phyloP scores from a whole-genome alignment of 768 basidiomycete species.

The Exidia glandulosa region DNA sequence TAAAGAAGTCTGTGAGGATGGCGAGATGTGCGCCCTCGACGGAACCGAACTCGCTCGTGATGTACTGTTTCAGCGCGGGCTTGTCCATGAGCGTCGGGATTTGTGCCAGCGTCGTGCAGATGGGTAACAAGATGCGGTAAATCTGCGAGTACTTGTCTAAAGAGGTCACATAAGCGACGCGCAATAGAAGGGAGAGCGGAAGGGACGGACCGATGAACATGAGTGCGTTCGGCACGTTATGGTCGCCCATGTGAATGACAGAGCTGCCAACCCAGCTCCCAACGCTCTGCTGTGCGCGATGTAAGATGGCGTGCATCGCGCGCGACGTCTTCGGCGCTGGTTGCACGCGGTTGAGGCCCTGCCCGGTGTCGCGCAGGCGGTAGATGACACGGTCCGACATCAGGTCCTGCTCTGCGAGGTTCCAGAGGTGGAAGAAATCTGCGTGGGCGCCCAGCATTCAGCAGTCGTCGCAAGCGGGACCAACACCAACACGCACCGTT shows the following conservation, averaged over 20 bases:
- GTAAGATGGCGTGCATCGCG: conserved; percentile 80
- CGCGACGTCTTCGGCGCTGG: conserved; percentile 80
- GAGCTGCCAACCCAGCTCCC: conserved; percentile 80
- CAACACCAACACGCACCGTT: conserved; percentile 40
- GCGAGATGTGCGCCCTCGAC: conserved; percentile 55
- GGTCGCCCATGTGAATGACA: conserved; percentile 53
- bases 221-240: conserved; percentile 72
- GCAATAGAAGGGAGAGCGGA: not conserved
- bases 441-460: not conserved
- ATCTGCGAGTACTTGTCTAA: conserved; percentile 90
- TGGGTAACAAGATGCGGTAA: conserved; percentile 79
- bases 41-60: conserved; percentile 76
- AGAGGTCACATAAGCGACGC: no score
- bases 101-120: conserved; percentile 70
- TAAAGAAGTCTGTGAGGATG: conserved; percentile 74
- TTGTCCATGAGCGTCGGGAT: conserved; percentile 56
- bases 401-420: conserved; percentile 67
- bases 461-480: not conserved
- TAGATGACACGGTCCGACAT: conserved; percentile 66
- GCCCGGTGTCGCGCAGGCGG: conserved; percentile 78
- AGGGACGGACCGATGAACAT: conserved; percentile 75
- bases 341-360: conserved; percentile 85
- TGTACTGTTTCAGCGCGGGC: conserved; percentile 62
- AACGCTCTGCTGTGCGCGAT: conserved; percentile 71
- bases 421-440: conserved; percentile 90